These are phyloP conservation scores for Grosmannia clavigera DNA, from an alignment of 2,329 filamentous ascomycete species.

Conservation along the genomic window DNA sequence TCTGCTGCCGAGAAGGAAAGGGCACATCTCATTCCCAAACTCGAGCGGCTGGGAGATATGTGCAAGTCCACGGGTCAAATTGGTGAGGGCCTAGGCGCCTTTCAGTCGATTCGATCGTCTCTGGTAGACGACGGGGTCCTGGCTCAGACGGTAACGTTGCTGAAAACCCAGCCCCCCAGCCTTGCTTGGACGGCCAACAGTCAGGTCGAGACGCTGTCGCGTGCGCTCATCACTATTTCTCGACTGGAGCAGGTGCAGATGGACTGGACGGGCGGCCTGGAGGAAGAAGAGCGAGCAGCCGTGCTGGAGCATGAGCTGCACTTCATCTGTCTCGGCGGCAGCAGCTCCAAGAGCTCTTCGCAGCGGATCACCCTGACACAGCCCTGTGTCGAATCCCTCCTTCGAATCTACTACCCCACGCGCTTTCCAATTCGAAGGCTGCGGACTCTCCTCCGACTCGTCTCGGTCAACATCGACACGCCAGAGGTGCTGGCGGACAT, in stretches of 20 bases:
- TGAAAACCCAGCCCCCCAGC: slow-evolving; percentile 36
- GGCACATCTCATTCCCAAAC: slow-evolving; percentile 48
- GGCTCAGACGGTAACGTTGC: slow-evolving; percentile 34
- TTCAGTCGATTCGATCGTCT: slow-evolving; percentile 48
- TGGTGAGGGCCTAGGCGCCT: slow-evolving; percentile 44
- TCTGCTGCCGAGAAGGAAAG: slow-evolving; percentile 41
- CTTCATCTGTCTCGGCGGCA: slow-evolving; percentile 27
- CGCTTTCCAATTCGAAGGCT: slow-evolving; percentile 40
- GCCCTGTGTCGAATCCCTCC: slow-evolving; percentile 31
- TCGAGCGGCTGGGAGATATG: slow-evolving; percentile 54
- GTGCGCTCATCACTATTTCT: slow-evolving; percentile 46
- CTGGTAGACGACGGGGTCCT: slow-evolving; percentile 48
- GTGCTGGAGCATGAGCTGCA: slow-evolving; percentile 49
- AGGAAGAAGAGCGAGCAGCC: slow-evolving; percentile 39
- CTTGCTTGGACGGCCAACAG: slow-evolving; percentile 40
- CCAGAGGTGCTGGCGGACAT: slow-evolving; percentile 27
- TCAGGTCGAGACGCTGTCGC: slow-evolving; percentile 39
- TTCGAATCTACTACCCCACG: slow-evolving; percentile 36
- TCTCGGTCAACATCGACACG: slow-evolving; percentile 35
- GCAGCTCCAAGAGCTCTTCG: slow-evolving; percentile 14
- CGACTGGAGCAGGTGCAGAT: slow-evolving; percentile 45
- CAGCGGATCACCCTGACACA: slow-evolving; percentile 29
- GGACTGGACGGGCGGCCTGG: slow-evolving; percentile 42
- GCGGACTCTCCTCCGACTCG: slow-evolving; percentile 36
- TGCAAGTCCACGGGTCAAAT: slow-evolving; percentile 39